Base-by-base conservation (phyloP, 2,329 filamentous ascomycete species). In the Fusarium xyrophilum region DNA sequence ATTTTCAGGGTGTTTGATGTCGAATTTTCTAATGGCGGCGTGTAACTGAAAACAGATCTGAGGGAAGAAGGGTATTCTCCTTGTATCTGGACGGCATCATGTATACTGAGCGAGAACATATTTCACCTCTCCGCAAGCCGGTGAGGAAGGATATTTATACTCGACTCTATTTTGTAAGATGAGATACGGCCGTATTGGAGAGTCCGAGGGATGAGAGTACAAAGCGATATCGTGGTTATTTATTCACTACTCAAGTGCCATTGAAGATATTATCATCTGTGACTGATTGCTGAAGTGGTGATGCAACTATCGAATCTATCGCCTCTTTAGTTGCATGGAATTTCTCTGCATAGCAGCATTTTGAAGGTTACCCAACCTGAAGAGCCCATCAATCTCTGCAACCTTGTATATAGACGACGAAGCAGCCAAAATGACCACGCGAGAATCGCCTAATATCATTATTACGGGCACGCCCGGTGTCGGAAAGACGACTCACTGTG, bases 381-480 rank as follows among this genome's bases (percentile, higher is more conserved):
- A 65, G 51, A 53, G 57, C 23, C 33, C 33, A 60, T 60, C 63
- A 69, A 74, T 74, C 64, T 71, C 72, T 74, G 70, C 69, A 69
- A 60, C 42, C 40, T 27, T 27, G 58, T 53, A 43, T 38, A 52
- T 35, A 38, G 43, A 51, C 56, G 43, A 35, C 54, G 51, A 35
- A 21, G 13, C 40, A 27, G 36, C 59, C 21, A 58, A 61, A 68
- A 66, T 61, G 53, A 80, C 71, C 59, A 80, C 82, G 76, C 82
- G 88, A 71, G 81, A 77, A 32, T 80, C 81, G 67, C 96, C 96
- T 32, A 99, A 98, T 79, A 93, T 99, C 75, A 91, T 99, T 72
- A 86, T 99, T 70, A 98, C 96, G 40, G 96, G 96, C 69, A 99
- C 96, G 23, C 96, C 96, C 1, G 96, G 96, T 57, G 93, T 96